A percentile compares a stretch with the other conserved stretches of the same genome.
These are phyloP conservation scores for Aspergillus intermedius DNA, from an alignment of 2,329 filamentous ascomycete genomes.

Conservation along the genomic window DNA sequence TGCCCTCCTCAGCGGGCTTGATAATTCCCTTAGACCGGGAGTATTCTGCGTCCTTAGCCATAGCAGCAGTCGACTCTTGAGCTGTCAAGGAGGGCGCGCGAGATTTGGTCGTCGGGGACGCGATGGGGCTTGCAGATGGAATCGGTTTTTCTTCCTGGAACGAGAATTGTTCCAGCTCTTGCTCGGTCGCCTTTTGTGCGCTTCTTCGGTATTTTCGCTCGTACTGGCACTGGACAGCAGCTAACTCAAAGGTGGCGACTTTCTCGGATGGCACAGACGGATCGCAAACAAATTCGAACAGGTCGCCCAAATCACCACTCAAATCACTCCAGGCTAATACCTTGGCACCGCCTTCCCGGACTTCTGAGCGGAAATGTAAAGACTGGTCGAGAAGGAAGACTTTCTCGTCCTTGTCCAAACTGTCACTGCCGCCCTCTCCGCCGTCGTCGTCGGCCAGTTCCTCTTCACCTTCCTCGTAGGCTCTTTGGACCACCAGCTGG, in stretches of 20 bases:
- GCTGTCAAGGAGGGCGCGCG: slow-evolving; percentile 29
- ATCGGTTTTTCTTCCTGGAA: slow-evolving; percentile 61
- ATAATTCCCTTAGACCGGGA: slow-evolving; percentile 36
- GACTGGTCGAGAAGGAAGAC: slow-evolving; percentile 91
- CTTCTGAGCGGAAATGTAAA: slow-evolving; percentile 78
- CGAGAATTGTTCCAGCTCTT: slow-evolving; percentile 74
- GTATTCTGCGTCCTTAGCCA: slow-evolving; percentile 41
- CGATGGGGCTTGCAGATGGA: slow-evolving; percentile 52
- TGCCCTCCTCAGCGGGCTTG: slow-evolving; percentile 41
- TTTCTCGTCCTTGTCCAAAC: slow-evolving; percentile 94
- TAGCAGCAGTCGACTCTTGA: slow-evolving; percentile 37
- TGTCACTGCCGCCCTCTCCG: slow-evolving; percentile 70
- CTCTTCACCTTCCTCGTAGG: slow-evolving; percentile 95
- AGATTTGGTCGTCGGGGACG: slow-evolving; percentile 40
- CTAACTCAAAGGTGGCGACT: slow-evolving; percentile 71
- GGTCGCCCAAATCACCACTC: slow-evolving; percentile 84
- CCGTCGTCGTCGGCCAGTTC: slow-evolving; percentile 87
- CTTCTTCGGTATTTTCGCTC: slow-evolving; percentile 86
- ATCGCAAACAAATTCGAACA: slow-evolving; percentile 98
- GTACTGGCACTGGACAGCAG: slow-evolving; percentile 91
- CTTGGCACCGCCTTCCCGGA: slow-evolving; percentile 71
- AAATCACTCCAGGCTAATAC: slow-evolving; percentile 92
- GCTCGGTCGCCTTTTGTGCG: slow-evolving; percentile 70
- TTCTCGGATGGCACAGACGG: slow-evolving; percentile 60
- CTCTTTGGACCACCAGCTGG: slow-evolving; percentile 90